phyloP scores from a whole-genome alignment of 2,329 filamentous ascomycete species.

The Ophiostoma novo-ulmi region DNA sequence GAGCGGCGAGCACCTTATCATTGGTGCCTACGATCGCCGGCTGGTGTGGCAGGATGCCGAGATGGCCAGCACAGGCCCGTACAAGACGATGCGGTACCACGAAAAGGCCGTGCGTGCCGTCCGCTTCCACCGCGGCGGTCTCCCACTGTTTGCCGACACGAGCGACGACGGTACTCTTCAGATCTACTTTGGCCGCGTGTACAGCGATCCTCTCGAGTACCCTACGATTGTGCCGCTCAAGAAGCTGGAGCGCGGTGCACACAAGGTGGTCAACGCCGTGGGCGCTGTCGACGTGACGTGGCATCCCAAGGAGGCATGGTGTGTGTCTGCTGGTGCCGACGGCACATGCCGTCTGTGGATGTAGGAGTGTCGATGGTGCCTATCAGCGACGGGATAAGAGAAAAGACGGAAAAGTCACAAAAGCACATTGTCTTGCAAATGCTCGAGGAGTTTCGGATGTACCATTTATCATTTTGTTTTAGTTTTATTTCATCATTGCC shows the following conservation, averaged over 20 bases:
- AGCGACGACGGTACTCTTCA: conserved; percentile 93
- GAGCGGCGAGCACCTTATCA: conserved; percentile 87
- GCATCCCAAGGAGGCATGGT: conserved; percentile 93
- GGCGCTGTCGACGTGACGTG: conserved; percentile 93
- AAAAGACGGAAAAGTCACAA: conserved; percentile 3
- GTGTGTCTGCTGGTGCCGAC: conserved; percentile 88
- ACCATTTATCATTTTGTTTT: conserved; percentile 6
- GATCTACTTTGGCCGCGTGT: conserved; percentile 95
- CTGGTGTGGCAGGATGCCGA: conserved; percentile 97
- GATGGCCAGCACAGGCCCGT: conserved; percentile 71
- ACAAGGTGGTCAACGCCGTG: conserved; percentile 77
- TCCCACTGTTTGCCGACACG: conserved; percentile 86
- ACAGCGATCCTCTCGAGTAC: conserved; percentile 91
- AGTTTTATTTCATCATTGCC: not conserved
- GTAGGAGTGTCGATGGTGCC: conserved; percentile 33
- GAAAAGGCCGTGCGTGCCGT: conserved; percentile 84
- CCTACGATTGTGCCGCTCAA: conserved; percentile 95
- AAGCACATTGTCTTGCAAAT: conserved; percentile 10
- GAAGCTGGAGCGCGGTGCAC: conserved; percentile 67
- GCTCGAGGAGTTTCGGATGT: conserved; percentile 12
- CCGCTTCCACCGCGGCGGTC: conserved; percentile 71
- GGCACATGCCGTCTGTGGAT: conserved; percentile 89
- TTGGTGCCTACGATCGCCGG: conserved; percentile 89
- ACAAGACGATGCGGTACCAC: conserved; percentile 96
- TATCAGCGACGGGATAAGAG: not conserved